A percentile compares a stretch with the other conserved stretches of the same genome.
Conservation (phyloP, 2,329 filamentous ascomycete species). For the Arachnopeziza araneosa region DNA sequence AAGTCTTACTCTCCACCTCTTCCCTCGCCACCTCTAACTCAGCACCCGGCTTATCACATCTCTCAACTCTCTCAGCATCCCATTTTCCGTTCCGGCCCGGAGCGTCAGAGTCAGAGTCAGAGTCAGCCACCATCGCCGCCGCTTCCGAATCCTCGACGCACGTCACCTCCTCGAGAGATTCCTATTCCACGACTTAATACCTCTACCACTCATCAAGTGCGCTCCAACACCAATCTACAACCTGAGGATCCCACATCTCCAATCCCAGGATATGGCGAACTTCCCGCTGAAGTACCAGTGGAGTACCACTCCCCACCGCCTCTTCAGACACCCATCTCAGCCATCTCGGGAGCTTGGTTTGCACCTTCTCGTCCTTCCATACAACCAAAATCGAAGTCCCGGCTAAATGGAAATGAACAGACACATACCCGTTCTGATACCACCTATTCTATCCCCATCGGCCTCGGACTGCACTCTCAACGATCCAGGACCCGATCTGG, state of each 20-base stretch:
- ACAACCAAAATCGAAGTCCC: slow-evolving; percentile 1
- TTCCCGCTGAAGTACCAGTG: slow-evolving; percentile 9
- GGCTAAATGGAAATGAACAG: background rate
- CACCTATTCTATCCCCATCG: slow-evolving; percentile 20
- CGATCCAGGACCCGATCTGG: background rate
- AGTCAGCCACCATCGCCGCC: background rate
- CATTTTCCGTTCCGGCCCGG: slow-evolving; percentile 11
- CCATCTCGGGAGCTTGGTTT: background rate
- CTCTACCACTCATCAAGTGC: background rate
- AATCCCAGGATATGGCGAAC: slow-evolving; percentile 7
- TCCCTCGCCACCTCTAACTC: slow-evolving; percentile 9
- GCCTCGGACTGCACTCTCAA: slow-evolving; percentile 15
- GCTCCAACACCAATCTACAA: background rate
- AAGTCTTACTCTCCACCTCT: background rate
- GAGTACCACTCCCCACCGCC: background rate
- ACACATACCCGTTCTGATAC: background rate
- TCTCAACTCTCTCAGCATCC: slow-evolving; percentile 16
- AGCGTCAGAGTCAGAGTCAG: background rate
- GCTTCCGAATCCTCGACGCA: background rate
- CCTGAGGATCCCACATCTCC: background rate
- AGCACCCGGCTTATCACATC: slow-evolving; percentile 18
- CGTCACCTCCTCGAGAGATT: background rate
- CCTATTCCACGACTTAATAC: background rate
- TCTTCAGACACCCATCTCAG: background rate
- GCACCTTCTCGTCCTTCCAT: background rate